A percentile compares a stretch with the other conserved stretches of the same genome.
phyloP scores from a whole-genome alignment of 2,329 filamentous ascomycete species.

The Pseudogymnoascus sp. region DNA sequence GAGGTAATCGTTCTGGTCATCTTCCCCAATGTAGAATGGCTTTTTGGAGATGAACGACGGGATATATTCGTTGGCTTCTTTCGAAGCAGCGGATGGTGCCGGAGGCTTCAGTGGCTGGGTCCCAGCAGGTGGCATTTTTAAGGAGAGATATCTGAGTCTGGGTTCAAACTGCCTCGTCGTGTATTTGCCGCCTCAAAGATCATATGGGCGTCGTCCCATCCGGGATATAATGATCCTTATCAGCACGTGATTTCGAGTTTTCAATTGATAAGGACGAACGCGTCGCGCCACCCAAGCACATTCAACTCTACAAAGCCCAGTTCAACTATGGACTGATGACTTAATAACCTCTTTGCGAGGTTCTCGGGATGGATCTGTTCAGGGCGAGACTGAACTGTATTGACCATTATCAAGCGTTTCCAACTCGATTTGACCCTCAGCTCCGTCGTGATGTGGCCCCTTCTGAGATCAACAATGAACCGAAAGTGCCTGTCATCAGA shows the following conservation, averaged over 20 bases:
- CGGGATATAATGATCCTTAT: not conserved
- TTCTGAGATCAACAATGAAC: constrained; percentile 51
- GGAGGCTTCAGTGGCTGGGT: constrained; percentile 26
- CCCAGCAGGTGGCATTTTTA: constrained; percentile 33
- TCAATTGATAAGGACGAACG: not conserved
- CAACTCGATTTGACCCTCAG: constrained; percentile 72
- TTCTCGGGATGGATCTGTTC: constrained; percentile 58
- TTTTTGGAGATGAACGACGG: constrained; percentile 96
- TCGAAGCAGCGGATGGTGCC: constrained; percentile 42
- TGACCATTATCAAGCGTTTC: constrained; percentile 80
- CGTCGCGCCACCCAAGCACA: constrained; percentile 3
- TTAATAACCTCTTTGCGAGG: not conserved
- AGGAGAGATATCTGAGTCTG: not conserved
- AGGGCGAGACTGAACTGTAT: constrained; percentile 90
- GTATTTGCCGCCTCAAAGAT: not conserved
- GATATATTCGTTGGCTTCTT: constrained; percentile 97
- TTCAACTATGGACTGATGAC: not conserved
- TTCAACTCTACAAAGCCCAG: not conserved
- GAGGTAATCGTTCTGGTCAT: constrained; percentile 78
- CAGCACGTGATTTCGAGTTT: constrained; percentile 9
- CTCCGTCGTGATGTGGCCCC: constrained; percentile 56
- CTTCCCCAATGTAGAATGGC: constrained; percentile 84
- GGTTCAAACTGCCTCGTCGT: not conserved
- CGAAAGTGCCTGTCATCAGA: constrained; percentile 76
- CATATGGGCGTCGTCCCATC: not conserved